Evolutionary conservation across 345 rosid species (phyloP), one percentile per base, ranked within the genome.

Genomic region (Eucalyptus erythrocorys): DNA sequence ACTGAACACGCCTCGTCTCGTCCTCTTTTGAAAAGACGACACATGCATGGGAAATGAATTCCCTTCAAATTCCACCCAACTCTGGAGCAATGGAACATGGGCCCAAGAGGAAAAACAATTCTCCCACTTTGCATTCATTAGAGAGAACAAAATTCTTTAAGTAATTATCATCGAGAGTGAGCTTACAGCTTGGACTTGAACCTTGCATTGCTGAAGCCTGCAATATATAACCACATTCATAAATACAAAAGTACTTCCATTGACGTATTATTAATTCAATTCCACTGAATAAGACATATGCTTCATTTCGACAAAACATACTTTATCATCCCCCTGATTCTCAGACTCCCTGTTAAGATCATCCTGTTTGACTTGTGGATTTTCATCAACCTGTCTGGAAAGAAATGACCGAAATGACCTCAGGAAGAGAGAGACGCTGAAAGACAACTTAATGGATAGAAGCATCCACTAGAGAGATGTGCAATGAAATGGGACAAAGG

Each of bases 351-450:
- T 64, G 34, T 34, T n/a, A 37, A 24, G 66, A n/a, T 87, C 30
- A 50, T 45, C 43, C 82, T 26, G 17, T 82, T 81, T 86, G 82
- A 61, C 64, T 55, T 81, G 82, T 82, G 84, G 87, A 43, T 82
- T 88, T 79, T 89, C 90, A 79, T 89, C 43, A 40, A 64, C 48
- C 81, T 59, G 87, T 40, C 90, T 89, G 90, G 49, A 80, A 80
- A 61, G 85, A 87, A 59, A 55, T 27, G n/a, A 79, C 32, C 40
- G 45, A 80, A 32, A 64, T 81, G 61, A 59, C 50, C 53, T 19
- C n/a, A 42, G 50, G 61, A 30, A 53, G 49, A 89, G 68, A 32
- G 59, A 48, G 37, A 42, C 49, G 40, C 19, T 57, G 84, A n/a
- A 85, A 47, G 80, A 61, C 64, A n/a, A 47, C 16, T 71, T 19